Evolutionary conservation across 2,329 filamentous ascomycete genomes (phyloP).

Genomic region (Claviceps sorghi): DNA sequence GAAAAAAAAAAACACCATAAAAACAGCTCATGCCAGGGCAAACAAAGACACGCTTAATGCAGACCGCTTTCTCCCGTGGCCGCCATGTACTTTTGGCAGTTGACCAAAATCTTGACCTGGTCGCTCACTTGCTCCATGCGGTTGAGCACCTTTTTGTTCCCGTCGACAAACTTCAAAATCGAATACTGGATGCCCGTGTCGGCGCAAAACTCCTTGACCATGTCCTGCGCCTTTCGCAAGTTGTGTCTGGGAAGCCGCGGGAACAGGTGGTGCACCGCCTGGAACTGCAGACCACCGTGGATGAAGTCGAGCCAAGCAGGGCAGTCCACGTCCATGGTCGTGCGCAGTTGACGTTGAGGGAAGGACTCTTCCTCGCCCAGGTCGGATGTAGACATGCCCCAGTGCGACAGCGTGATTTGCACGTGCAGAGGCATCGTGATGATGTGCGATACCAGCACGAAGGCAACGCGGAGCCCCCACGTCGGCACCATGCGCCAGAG

Average conservation of each 20-base stretch:
- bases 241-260: constrained; percentile 56
- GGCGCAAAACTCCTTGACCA: constrained; percentile 49
- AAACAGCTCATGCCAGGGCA: background rate
- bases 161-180: constrained; percentile 45
- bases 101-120: constrained; percentile 44
- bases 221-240: constrained; percentile 41
- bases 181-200: constrained; percentile 50
- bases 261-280: constrained; percentile 56
- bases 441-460: constrained; percentile 49
- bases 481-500: constrained; percentile 45
- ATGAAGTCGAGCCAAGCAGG: constrained; percentile 58
- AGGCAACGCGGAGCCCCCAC: constrained; percentile 41
- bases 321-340: constrained; percentile 62
- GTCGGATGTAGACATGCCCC: constrained; percentile 55
- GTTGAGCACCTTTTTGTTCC: constrained; percentile 38
- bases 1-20: background rate
- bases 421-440: constrained; percentile 55
- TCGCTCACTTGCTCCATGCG: constrained; percentile 42
- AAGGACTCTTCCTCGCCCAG: constrained; percentile 52
- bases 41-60: constrained; percentile 4
- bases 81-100: constrained; percentile 39
- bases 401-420: constrained; percentile 59
- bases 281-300: constrained; percentile 60
- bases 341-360: constrained; percentile 53
- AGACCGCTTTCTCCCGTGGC: constrained; percentile 30